These are phyloP conservation scores for Cordyceps militaris DNA, from an alignment of 2,329 filamentous ascomycete genomes.

Conservation along the genomic window DNA sequence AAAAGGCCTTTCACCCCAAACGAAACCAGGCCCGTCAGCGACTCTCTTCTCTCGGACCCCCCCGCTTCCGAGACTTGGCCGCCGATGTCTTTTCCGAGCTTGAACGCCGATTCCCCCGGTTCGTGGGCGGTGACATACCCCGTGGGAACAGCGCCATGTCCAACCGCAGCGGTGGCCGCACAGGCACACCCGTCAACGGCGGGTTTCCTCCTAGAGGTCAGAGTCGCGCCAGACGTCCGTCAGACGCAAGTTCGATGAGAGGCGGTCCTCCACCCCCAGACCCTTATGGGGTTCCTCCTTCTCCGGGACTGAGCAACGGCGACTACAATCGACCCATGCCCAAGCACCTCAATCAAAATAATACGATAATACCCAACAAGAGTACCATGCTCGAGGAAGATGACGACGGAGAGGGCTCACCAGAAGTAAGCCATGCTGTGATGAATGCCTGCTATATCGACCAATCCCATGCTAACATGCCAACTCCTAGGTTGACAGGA, in stretches of 20 bases:
- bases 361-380: slow-evolving; percentile 95
- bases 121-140: slow-evolving; percentile 61
- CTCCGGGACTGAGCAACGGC: slow-evolving; percentile 51
- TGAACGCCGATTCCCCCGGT: slow-evolving; percentile 80
- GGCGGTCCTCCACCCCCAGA: slow-evolving; percentile 33
- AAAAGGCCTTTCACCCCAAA: slow-evolving; percentile 88
- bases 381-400: slow-evolving; percentile 97
- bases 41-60: slow-evolving; percentile 78
- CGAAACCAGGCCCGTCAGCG: slow-evolving; percentile 96
- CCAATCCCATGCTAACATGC: slow-evolving; percentile 18
- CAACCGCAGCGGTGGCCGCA: slow-evolving; percentile 48
- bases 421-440: slow-evolving; percentile 39
- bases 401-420: slow-evolving; percentile 65
- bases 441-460: no score
- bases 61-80: slow-evolving; percentile 83
- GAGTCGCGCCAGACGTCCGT: slow-evolving; percentile 49
- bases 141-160: slow-evolving; percentile 63
- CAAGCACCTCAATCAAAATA: slow-evolving; percentile 81
- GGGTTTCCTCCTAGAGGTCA: slow-evolving; percentile 44
- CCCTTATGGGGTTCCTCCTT: slow-evolving; percentile 50
- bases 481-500: slow-evolving; percentile 53
- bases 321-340: slow-evolving; percentile 71
- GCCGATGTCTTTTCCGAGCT: slow-evolving; percentile 96
- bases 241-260: slow-evolving; percentile 55
- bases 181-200: slow-evolving; percentile 57